phyloP scores from a whole-genome alignment of 2,329 filamentous ascomycete genomes.

The Lachnellula willkommii region DNA sequence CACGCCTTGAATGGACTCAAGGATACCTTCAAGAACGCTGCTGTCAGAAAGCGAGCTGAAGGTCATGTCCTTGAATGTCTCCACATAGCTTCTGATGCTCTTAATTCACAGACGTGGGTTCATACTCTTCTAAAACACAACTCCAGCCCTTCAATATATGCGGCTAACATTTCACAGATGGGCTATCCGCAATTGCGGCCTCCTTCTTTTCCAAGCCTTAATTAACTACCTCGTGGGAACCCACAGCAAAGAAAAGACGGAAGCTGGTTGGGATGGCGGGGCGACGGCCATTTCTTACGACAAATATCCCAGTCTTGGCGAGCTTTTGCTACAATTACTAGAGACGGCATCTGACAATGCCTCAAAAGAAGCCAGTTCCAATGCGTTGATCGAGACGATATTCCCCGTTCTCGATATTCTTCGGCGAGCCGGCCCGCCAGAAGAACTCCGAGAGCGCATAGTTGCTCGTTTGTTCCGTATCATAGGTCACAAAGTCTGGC shows the following conservation, averaged over 20 bases:
- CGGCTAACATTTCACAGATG: conserved; percentile 48
- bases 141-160: not conserved
- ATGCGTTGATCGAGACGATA: conserved; percentile 58
- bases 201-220: conserved; percentile 82
- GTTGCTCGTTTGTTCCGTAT: conserved; percentile 49
- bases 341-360: conserved; percentile 26
- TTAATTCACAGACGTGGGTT: conserved; percentile 70
- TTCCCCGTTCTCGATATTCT: conserved; percentile 82
- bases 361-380: conserved; percentile 30
- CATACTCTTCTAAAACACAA: not conserved
- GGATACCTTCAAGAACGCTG: conserved; percentile 81
- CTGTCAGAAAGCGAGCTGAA: conserved; percentile 68
- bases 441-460: conserved; percentile 49
- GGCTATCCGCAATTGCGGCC: conserved; percentile 89
- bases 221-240: conserved; percentile 74
- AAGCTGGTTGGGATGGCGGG: conserved; percentile 58
- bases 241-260: conserved; percentile 60
- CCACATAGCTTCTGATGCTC: conserved; percentile 70
- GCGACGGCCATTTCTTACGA: conserved; percentile 63
- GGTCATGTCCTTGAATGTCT: conserved; percentile 68
- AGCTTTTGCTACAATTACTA: conserved; percentile 59
- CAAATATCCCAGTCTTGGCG: conserved; percentile 60
- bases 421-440: conserved; percentile 63
- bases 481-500: conserved; percentile 69
- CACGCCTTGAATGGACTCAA: conserved; percentile 93